Conservation (phyloP, 2,329 filamentous ascomycete species). For the Fusarium euwallaceae region DNA sequence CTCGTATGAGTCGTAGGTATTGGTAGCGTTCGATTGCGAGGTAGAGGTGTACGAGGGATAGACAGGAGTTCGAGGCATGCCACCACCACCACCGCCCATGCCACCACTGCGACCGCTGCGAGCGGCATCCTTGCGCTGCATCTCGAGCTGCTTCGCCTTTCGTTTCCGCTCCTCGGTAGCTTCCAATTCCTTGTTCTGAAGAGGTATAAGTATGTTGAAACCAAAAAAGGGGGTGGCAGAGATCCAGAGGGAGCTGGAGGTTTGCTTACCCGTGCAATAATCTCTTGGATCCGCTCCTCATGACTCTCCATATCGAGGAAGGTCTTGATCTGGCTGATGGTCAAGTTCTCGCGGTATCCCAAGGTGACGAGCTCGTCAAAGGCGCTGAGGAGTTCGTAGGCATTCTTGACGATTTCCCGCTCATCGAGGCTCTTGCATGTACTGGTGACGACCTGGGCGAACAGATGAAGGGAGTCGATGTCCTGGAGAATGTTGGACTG, state of each 20-base stretch:
- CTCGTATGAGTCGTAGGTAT: conserved; percentile 94
- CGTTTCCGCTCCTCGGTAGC: conserved; percentile 98
- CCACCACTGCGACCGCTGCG: conserved; percentile 68
- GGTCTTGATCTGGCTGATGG: conserved; percentile 97
- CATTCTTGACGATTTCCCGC: conserved; percentile 93
- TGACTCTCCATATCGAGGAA: conserved; percentile 99
- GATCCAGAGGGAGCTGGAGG: background rate
- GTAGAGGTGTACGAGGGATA: conserved; percentile 93
- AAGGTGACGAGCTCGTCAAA: conserved; percentile 98
- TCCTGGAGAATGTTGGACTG: conserved; percentile 99
- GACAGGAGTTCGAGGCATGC: conserved; percentile 78
- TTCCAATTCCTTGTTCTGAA: conserved; percentile 96
- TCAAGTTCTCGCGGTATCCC: conserved; percentile 96
- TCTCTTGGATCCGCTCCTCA: conserved; percentile 98
- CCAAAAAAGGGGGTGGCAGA: background rate
- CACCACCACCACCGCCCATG: conserved; percentile 57
- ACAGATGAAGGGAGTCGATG: conserved; percentile 97
- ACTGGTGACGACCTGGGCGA: conserved; percentile 96
- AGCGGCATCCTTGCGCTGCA: conserved; percentile 97
- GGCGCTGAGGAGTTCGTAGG: conserved; percentile 94
- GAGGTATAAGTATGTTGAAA: conserved; percentile 40
- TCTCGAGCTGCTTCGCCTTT: conserved; percentile 98
- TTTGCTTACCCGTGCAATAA: conserved; percentile 83
- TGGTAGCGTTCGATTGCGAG: conserved; percentile 77
- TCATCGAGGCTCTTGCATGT: conserved; percentile 97